These are phyloP conservation scores for Alternaria sp. DNA, from an alignment of 2,329 filamentous ascomycete genomes.

Conservation along the genomic window DNA sequence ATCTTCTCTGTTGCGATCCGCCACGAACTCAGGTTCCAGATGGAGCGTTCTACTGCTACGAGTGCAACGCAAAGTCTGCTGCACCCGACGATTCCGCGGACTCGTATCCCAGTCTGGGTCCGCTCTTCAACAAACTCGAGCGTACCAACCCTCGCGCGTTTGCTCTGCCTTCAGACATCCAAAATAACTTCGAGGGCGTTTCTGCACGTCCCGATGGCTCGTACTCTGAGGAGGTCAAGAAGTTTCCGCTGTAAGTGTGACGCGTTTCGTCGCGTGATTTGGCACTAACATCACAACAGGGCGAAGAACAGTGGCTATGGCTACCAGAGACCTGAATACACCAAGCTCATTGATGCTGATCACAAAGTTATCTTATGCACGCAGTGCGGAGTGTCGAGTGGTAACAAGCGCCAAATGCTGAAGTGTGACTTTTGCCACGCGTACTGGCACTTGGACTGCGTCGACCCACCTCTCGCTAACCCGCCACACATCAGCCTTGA, in stretches of 20 bases:
- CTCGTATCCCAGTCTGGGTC: constrained; percentile 59
- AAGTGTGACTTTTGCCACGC: constrained; percentile 84
- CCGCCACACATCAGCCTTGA: constrained; percentile 68
- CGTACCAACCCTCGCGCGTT: constrained; percentile 77
- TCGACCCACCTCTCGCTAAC: constrained; percentile 82
- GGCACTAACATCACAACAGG: constrained; percentile 43
- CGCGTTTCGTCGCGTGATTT: constrained; percentile 36
- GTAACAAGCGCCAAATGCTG: constrained; percentile 75
- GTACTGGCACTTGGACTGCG: constrained; percentile 91
- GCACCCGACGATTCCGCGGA: constrained; percentile 38
- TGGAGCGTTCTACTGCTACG: constrained; percentile 78
- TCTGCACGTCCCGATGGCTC: constrained; percentile 78
- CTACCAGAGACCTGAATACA: constrained; percentile 53
- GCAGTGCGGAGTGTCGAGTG: constrained; percentile 73
- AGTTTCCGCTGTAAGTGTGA: constrained; percentile 66
- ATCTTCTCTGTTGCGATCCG: constrained; percentile 88
- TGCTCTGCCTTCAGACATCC: constrained; percentile 72
- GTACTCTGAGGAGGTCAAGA: constrained; percentile 74
- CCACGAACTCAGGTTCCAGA: constrained; percentile 57
- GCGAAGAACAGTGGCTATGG: constrained; percentile 52
- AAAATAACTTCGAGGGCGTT: constrained; percentile 82
- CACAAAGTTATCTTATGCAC: constrained; percentile 81
- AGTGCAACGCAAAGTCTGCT: constrained; percentile 39
- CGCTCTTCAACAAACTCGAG: constrained; percentile 71
- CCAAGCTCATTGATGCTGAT: constrained; percentile 75